These are phyloP conservation scores for Salix caprea DNA, from an alignment of 345 rosid species.

Conservation along the genomic window DNA sequence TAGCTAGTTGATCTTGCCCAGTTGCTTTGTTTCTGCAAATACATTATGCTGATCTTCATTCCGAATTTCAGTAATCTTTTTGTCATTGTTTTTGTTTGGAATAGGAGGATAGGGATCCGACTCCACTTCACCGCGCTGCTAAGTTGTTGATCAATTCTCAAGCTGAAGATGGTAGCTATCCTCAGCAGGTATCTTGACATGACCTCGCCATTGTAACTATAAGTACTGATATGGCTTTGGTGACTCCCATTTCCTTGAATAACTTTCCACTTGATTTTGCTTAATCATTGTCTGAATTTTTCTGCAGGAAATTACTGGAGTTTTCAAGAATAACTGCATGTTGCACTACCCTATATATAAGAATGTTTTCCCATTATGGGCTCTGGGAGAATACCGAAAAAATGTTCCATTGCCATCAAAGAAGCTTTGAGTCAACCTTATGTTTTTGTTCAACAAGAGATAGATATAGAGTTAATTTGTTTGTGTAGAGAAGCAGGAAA, in stretches of 20 bases:
- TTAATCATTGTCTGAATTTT: no score
- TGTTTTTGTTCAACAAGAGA: no score
- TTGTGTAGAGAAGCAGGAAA: no score
- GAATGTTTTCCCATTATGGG: slow-evolving; percentile 46
- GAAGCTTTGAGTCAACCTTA: neutral
- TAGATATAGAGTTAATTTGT: no score
- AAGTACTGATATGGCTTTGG: no score
- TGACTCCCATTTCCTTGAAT: no score
- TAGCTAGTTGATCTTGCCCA: neutral
- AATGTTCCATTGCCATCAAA: slow-evolving; percentile 21
- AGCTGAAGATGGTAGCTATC: slow-evolving; percentile 56
- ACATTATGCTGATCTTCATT: no score
- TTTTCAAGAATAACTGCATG: slow-evolving; percentile 42
- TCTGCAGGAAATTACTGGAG: slow-evolving; percentile 41
- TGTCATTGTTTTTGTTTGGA: no score
- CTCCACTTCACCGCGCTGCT: slow-evolving; percentile 61
- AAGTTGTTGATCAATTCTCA: slow-evolving; percentile 69
- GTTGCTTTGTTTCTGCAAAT: neutral
- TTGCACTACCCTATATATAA: slow-evolving; percentile 39
- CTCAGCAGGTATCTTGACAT: slow-evolving; percentile 29
- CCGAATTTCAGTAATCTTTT: no score
- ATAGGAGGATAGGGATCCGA: slow-evolving; percentile 38
- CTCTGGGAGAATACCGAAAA: slow-evolving; percentile 38
- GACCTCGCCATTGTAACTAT: no score
- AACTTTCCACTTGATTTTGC: no score